A percentile compares a stretch with the other conserved stretches of the same genome.
These are phyloP conservation scores for Plasmodium relictum DNA, from an alignment of 169 alveolate species.

Conservation along the genomic window DNA sequence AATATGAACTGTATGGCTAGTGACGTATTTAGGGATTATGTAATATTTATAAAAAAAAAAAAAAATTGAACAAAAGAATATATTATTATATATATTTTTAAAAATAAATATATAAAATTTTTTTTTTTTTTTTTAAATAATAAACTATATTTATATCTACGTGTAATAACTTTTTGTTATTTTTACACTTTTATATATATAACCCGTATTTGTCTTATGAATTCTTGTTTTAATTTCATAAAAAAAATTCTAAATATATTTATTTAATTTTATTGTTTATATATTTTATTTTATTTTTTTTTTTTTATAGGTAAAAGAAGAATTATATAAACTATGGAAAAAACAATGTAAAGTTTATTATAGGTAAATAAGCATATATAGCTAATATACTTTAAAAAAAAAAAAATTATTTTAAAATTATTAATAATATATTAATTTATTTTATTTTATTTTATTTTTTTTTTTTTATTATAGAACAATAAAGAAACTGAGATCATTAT, in stretches of 20 bases:
- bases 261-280: not conserved
- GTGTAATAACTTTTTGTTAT: not conserved
- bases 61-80: not conserved
- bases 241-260: too few species aligned
- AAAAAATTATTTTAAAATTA: not conserved
- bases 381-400: not conserved
- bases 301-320: conserved; percentile 55
- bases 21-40: conserved; percentile 71
- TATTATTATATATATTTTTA: not conserved
- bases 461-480: conserved; percentile 2
- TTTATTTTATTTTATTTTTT: conserved; percentile 5
- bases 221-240: too few species aligned
- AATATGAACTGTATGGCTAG: conserved; percentile 66
- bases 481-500: conserved; percentile 4
- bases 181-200: not conserved
- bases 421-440: not conserved
- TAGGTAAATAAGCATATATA: conserved; percentile 28
- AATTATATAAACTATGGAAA: conserved; percentile 57
- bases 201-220: not conserved
- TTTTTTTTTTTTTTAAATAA: too few species aligned
- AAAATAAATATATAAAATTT: not conserved
- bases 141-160: not conserved
- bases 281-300: not conserved
- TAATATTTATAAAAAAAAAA: not conserved
- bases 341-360: conserved; percentile 66